Evolutionary conservation across 2,329 filamentous ascomycete genomes (phyloP).

Genomic region (Trichoderma sp.): DNA sequence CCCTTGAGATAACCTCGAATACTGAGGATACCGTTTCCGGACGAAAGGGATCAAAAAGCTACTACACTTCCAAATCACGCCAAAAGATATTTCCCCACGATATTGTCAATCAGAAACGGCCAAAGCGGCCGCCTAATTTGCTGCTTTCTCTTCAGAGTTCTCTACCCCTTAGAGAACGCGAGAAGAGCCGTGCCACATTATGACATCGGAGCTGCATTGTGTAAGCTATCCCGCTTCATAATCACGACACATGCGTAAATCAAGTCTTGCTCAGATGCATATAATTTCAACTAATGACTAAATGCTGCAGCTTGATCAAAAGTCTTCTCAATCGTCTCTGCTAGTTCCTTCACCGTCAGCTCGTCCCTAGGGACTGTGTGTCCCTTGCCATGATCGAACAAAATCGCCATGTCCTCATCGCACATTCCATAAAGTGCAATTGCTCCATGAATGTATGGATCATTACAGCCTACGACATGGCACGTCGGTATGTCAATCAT

Average conservation of each 20-base stretch:
- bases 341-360: conserved; percentile 47
- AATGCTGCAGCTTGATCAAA: neutral
- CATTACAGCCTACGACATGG: conserved; percentile 53
- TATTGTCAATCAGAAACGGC: neutral
- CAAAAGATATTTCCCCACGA: neutral
- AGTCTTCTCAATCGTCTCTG: conserved; percentile 11
- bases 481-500: conserved; percentile 52
- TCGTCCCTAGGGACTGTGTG: conserved; percentile 59
- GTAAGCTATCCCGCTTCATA: neutral
- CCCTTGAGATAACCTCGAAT: neutral
- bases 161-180: neutral
- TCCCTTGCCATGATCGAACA: conserved; percentile 66
- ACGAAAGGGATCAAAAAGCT: neutral
- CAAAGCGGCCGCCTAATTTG: neutral
- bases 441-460: conserved; percentile 60
- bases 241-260: neutral
- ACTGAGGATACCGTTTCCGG: neutral
- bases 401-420: conserved; percentile 54
- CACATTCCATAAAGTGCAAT: conserved; percentile 62
- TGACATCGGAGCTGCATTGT: neutral
- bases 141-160: neutral
- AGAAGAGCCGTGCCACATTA: neutral
- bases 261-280: neutral
- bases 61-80: neutral
- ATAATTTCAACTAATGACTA: neutral